phyloP scores from a whole-genome alignment of 1,139 yeast genomes.

The Zygosaccharomyces sapae region DNA sequence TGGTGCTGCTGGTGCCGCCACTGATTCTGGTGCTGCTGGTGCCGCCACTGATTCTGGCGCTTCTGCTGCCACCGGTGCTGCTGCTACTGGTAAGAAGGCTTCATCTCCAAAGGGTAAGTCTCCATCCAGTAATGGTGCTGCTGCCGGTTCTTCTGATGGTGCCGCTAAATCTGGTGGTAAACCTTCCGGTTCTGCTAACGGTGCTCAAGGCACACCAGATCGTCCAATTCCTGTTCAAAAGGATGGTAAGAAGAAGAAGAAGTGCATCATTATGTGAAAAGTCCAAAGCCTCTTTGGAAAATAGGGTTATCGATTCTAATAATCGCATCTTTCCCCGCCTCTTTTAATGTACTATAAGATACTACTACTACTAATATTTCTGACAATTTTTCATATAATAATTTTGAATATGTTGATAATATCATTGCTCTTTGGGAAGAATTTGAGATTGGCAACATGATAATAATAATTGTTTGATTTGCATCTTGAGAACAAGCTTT shows the following conservation, averaged over 20 bases:
- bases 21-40: not conserved
- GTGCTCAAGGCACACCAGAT: not conserved
- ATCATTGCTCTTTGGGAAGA: not conserved
- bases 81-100: slow-evolving; percentile 8
- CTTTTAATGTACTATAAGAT: not conserved
- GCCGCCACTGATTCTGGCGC: not conserved
- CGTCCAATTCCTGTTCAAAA: not conserved
- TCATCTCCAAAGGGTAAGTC: slow-evolving; percentile 16
- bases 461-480: not conserved
- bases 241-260: not conserved
- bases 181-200: not conserved
- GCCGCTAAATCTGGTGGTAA: not conserved
- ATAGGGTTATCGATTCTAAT: not conserved
- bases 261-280: not conserved
- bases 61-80: slow-evolving; percentile 6
- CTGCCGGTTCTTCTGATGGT: slow-evolving; percentile 5
- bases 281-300: not conserved
- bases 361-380: not conserved
- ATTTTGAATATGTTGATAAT: not conserved
- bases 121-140: slow-evolving; percentile 7
- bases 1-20: not conserved
- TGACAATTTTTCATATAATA: not conserved
- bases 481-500: too few species aligned
- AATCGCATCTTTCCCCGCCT: not conserved
- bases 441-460: not conserved